Percentiles rank a stretch among this genome's conserved stretches.
Evolutionary conservation across 192 early-diverging fungal species (phyloP).

Genomic region (Oehlia diaphana): DNA sequence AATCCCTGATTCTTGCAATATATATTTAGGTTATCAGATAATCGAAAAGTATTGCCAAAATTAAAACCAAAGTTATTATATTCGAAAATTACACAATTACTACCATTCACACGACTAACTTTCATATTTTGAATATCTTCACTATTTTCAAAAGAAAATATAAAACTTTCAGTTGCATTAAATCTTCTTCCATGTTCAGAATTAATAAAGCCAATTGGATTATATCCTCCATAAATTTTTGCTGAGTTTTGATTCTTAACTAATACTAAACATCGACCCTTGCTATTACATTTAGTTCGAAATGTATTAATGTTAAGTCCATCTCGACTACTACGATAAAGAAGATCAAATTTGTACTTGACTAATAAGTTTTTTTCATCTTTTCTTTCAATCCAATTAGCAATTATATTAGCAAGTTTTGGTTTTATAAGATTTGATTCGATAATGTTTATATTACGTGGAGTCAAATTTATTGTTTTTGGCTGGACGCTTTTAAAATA

Average conservation of each 20-base stretch:
- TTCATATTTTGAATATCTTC: no score
- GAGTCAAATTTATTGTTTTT: no score
- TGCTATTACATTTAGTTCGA: no score
- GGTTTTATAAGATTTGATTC: not conserved
- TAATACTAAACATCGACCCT: no score
- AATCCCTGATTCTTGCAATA: not conserved
- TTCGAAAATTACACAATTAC: no score
- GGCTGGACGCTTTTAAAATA: no score
- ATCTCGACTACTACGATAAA: not conserved
- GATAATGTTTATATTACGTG: no score
- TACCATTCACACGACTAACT: no score
- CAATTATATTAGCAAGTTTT: not conserved
- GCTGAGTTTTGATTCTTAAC: no score
- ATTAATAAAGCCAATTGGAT: not conserved
- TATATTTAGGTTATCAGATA: not conserved
- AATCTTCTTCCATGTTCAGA: not conserved
- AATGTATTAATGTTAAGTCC: not conserved
- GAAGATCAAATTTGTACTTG: constrained; percentile 1
- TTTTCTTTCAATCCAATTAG: constrained; percentile 7
- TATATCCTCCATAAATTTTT: not conserved
- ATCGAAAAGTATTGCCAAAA: not conserved
- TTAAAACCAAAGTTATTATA: not conserved
- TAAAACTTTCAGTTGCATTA: no score
- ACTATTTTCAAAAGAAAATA: no score
- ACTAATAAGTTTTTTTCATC: not conserved